Base-by-base conservation (phyloP, 208 protist genomes). In the Trypanosoma caninum region DNA sequence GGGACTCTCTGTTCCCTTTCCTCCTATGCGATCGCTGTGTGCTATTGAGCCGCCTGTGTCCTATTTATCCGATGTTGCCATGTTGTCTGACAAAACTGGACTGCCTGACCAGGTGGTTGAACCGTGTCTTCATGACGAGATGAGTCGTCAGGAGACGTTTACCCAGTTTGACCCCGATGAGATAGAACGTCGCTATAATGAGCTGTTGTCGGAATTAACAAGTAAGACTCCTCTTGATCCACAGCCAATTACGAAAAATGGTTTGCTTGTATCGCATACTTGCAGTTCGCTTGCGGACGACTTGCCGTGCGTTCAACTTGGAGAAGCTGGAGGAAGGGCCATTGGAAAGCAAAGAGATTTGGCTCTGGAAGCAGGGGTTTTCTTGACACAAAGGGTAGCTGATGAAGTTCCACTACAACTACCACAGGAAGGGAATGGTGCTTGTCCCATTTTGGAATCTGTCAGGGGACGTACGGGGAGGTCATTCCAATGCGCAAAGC, bases 151-250 rank as follows among this genome's bases (percentile, higher is more conserved):
- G 40, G 66, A 72, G 14, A 34, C 30, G 38, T 3, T 28, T 16
- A 8, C 63, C 22, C 14, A 63, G 10, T 69, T 62, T 55, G n/a
- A 69, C 55, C 64, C 64, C 2, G 64, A 69, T 42, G 53, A 62
- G 41, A 69, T 69, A 42, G 25, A 69, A 37, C 64, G 45, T n/a
- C 64, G 64, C 6, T 69, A 69, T 46, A 18, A 53, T 22, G 54
- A 55, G 47, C 40, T 69, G 5, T 60, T 69, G 22, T 56, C 52
- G 23, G 53, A 69, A 34, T 18, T 69, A 22, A 69, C 34, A n/a
- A 34, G 61, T 25, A 30, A 18, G 14, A 69, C 45, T 37, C 54
- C 64, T 14, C n/a, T n/a, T n/a, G 40, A 55, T 41, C 13, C 55
- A 18, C 54, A 33, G 14, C 25, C 55, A n/a, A 0, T 14, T n/a